phyloP scores from a whole-genome alignment of 2,329 filamentous ascomycete species.

The Coniochaeta ligniaria region DNA sequence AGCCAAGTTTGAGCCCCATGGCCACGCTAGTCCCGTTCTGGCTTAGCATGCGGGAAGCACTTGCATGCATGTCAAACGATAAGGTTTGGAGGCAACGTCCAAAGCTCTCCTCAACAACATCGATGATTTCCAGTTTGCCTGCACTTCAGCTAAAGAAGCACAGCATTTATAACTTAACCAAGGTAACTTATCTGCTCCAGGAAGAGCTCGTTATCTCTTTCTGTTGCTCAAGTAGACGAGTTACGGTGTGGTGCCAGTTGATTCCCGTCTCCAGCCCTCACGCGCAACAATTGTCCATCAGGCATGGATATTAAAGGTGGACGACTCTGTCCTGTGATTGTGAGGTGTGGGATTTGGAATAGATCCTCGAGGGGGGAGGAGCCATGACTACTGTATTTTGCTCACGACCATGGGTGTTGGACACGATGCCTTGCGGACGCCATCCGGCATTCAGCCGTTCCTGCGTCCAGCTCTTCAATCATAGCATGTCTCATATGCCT shows the following conservation, averaged over 20 bases:
- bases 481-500: not conserved
- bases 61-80: not conserved
- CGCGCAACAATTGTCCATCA: not conserved
- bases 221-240: too few species aligned
- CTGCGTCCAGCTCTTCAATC: not conserved
- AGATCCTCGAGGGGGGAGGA: too few species aligned
- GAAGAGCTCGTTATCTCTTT: not conserved
- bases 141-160: not conserved
- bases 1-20: not conserved
- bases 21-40: not conserved
- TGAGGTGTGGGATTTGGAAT: too few species aligned
- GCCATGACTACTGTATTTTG: too few species aligned
- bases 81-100: not conserved
- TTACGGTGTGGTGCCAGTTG: not conserved
- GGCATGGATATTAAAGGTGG: too few species aligned
- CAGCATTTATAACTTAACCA: not conserved
- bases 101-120: not conserved
- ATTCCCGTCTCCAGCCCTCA: not conserved
- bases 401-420: not conserved
- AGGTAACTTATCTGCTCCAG: too few species aligned
- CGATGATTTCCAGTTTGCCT: too few species aligned
- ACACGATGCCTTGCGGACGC: not conserved
- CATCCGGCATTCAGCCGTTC: not conserved
- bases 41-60: not conserved
- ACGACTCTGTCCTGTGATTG: too few species aligned